Conservation (phyloP, 1,284 basidiomycete genomes). For the Cryptococcus hybrid region DNA sequence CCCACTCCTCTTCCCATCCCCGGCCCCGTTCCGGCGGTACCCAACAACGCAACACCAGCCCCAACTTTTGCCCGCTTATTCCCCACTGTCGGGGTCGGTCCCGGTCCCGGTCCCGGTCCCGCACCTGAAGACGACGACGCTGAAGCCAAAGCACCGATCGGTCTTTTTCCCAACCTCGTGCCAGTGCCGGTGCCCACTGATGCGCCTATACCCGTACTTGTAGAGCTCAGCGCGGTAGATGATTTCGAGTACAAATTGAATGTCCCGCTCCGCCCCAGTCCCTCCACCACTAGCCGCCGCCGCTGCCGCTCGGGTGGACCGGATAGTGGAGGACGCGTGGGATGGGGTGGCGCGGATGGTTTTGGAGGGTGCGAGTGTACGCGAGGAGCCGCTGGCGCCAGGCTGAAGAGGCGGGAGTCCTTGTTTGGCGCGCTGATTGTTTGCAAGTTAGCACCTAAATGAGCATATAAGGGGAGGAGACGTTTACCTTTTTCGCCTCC, state of each 20-base stretch:
- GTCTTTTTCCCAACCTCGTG: neutral
- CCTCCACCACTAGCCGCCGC: slow-evolving; percentile 35
- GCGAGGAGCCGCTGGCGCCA: neutral
- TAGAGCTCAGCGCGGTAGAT: too few species aligned
- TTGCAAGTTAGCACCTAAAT: too few species aligned
- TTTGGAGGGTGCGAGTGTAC: slow-evolving; percentile 20
- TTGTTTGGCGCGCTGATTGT: slow-evolving; percentile 18
- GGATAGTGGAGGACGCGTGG: too few species aligned
- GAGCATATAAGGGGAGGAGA: too few species aligned
- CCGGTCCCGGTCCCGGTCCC: neutral
- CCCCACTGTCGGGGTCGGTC: neutral
- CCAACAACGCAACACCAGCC: neutral
- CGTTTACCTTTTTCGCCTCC: slow-evolving; percentile 70
- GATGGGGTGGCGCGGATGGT: slow-evolving; percentile 22
- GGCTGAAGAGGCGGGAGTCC: slow-evolving; percentile 29
- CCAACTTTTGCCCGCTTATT: neutral
- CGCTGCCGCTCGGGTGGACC: too few species aligned
- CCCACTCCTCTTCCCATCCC: neutral
- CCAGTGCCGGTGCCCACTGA: neutral
- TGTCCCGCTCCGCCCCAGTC: neutral
- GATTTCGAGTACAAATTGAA: too few species aligned
- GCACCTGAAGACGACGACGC: too few species aligned
- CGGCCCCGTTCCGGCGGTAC: neutral
- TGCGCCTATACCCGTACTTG: too few species aligned
- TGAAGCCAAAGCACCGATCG: too few species aligned